A percentile compares a stretch with the other conserved stretches of the same genome.
phyloP scores from a whole-genome alignment of 202 grass and related monocot species.

The Panicum hallii region DNA sequence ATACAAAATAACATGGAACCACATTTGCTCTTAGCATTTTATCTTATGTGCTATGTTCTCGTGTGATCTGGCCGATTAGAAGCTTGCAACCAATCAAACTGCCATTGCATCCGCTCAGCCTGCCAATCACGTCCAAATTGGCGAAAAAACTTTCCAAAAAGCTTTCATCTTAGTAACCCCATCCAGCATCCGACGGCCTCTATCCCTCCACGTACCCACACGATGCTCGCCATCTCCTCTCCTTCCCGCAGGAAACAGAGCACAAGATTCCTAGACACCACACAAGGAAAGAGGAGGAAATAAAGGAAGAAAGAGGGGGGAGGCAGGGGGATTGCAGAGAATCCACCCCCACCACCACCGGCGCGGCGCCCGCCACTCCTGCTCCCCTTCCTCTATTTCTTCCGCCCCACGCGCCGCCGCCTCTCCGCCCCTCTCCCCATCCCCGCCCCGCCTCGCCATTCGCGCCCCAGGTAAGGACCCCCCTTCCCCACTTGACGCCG shows the following conservation, averaged over 20 bases:
- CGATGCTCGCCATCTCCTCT: too few species aligned
- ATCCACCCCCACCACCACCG: slow-evolving; percentile 25
- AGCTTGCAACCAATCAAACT: too few species aligned
- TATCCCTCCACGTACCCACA: too few species aligned
- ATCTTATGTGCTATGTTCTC: too few species aligned
- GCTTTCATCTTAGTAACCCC: too few species aligned
- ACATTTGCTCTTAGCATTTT: too few species aligned
- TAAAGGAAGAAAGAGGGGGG: not conserved
- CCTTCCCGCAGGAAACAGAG: not conserved
- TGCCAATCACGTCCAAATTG: too few species aligned
- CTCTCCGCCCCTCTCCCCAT: not conserved
- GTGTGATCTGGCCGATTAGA: too few species aligned
- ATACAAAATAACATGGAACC: too few species aligned
- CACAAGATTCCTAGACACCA: slow-evolving; percentile 16
- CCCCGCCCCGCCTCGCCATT: not conserved
- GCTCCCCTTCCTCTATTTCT: slow-evolving; percentile 38
- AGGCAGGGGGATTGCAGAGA: not conserved
- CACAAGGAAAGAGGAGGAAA: too few species aligned
- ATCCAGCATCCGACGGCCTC: not conserved
- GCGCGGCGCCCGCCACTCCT: not conserved
- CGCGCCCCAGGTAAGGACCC: slow-evolving; percentile 34
- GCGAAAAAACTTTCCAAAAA: too few species aligned
- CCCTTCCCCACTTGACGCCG: not conserved
- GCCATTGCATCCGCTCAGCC: too few species aligned
- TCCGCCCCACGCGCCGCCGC: slow-evolving; percentile 24